Evolutionary conservation across 2,329 filamentous ascomycete genomes (phyloP), one percentile per base, ranked within the genome.

Genomic region (Arthrinium puccinioides): DNA sequence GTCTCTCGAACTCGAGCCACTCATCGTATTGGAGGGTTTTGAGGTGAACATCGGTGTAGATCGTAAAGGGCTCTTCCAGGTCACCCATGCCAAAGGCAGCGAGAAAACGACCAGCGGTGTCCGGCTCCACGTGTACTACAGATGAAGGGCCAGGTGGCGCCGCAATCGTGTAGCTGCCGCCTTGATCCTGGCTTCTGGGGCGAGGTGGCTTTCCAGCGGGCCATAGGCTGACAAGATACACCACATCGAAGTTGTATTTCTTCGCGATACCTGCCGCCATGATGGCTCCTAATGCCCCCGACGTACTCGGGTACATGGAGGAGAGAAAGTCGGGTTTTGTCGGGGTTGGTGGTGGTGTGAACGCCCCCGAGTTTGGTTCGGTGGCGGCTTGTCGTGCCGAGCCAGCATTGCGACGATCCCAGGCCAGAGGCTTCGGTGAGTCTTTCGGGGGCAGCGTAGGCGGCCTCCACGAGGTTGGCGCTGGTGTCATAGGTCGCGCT

Each of bases 151-250:
- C 44, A 19, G 44, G 33, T 11, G 44, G 37, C 6, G 33, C 32
- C 14, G 19, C 6, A 42, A 35, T 4, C 41, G 36, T 3, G 35
- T 25, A 41, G 31, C 37, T 31, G 21, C 32, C 35, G n/a, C n/a
- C n/a, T 21, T 38, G 29, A n/a, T 24, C 31, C 31, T 24, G 31
- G 20, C 42, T 36, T 39, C 43, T n/a, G 31, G 23, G 38, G 24
- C 35, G 47, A 25, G 52, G 61, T n/a, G n/a, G n/a, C n/a, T n/a
- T n/a, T n/a, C n/a, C n/a, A n/a, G n/a, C n/a, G 4, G 74, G 73
- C 74, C 74, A 77, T 11, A 79, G 56, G 44, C 72, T 76, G 44
- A 77, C 67, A 21, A 79, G 66, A 44, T 79, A 79, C 10, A 78
- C 63, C 18, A 79, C 60, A 44, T 76, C 71, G 36, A 79, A 76